Base-by-base conservation (phyloP, 441 rosid species). In the Eutrema salsugineum region DNA sequence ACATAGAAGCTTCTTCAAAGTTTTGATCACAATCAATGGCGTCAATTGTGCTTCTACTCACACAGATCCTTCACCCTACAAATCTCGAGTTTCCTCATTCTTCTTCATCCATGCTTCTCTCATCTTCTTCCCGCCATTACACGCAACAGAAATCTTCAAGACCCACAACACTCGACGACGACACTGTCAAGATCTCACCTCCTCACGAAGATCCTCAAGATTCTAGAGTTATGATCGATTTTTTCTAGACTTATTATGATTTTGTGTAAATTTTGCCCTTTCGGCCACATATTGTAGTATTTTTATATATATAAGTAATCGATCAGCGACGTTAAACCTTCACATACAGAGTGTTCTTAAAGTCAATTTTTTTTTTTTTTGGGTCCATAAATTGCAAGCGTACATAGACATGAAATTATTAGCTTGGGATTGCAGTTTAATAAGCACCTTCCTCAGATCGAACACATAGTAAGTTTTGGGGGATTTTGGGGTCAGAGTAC, bases 361-460 rank as follows among this genome's bases (percentile, higher is more conserved):
- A 22, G 20, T 58, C 67, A 33, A 20, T 22, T 22, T 2, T 22
- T 22, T 1, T 22, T 2, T 22, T 22, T 22, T 48, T 39, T 62
- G n/a, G n/a, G n/a, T n/a, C n/a, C n/a, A n/a, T 63, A 5, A 85
- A 48, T 88, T 94, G 71, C 80, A 88, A 16, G 85, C 84, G 53
- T 79, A 76, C 74, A 74, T 79, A 39, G 94, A 81, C 63, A 90
- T 80, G 78, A 84, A 94, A 47, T 73, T 77, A 59, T 85, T 83
- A 11, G 88, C 97, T 63, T 86, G 85, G 6, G 83, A n/a, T 79
- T n/a, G 98, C 95, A 77, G 80, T 83, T 71, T 88, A 93, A 7
- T 88, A 88, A 69, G 93, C 96, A 27, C 91, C 87, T 73, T 90
- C 97, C 40, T 90, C 94, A 30, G 91, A 94, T 20, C 95, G 79